Evolutionary conservation across 345 rosid genomes (phyloP).

Genomic region (Limnanthes douglasii): DNA sequence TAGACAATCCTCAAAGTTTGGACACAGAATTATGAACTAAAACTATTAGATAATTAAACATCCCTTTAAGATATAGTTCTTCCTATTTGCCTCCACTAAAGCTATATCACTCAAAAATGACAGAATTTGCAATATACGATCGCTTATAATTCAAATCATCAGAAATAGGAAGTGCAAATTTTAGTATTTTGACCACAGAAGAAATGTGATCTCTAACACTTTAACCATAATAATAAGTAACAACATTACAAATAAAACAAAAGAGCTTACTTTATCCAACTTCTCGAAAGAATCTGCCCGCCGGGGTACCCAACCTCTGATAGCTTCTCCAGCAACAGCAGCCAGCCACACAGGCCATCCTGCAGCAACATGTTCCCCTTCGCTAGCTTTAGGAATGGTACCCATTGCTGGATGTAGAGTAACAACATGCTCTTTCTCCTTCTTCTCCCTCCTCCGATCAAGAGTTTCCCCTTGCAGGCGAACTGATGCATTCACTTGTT

Average conservation of each 20-base stretch:
- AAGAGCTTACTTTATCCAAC: constrained; percentile 68
- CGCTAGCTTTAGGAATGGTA: constrained; percentile 50
- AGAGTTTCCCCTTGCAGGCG: constrained; percentile 37
- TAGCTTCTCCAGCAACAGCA: constrained; percentile 94
- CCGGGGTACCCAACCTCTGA: constrained; percentile 89
- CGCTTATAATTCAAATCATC: too few species aligned
- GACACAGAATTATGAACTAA: background rate
- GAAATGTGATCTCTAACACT: background rate
- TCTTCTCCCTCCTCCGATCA: constrained; percentile 61
- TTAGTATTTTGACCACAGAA: background rate
- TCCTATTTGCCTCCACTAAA: too few species aligned
- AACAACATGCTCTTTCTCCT: constrained; percentile 28
- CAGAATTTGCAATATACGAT: too few species aligned
- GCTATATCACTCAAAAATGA: too few species aligned
- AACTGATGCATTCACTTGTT: constrained; percentile 52
- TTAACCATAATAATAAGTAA: background rate
- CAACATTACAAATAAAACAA: constrained; percentile 5
- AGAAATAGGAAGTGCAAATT: background rate
- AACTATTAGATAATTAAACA: background rate
- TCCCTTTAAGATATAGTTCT: too few species aligned
- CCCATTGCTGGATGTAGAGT: constrained; percentile 45
- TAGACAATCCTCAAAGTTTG: background rate
- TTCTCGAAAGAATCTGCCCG: constrained; percentile 97
- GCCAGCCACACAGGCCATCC: constrained; percentile 99
- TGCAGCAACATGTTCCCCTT: constrained; percentile 92